Percentiles rank a stretch among this genome's conserved stretches.
These are phyloP conservation scores for Fusarium beomiforme DNA, from an alignment of 2,329 filamentous ascomycete species.

Conservation along the genomic window DNA sequence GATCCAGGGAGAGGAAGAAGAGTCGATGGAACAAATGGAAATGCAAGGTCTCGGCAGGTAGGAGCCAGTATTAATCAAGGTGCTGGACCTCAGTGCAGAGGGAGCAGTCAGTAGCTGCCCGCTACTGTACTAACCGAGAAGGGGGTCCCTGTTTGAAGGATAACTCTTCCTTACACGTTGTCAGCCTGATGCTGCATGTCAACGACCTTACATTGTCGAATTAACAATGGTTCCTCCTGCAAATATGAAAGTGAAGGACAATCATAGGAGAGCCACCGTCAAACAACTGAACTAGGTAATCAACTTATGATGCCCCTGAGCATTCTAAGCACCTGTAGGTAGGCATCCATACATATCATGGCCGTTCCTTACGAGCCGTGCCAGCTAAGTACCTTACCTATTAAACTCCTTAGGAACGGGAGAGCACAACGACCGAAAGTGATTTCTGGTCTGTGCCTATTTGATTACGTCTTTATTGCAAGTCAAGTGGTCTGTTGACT, in stretches of 20 bases:
- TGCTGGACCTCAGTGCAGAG: background rate
- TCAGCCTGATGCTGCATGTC: background rate
- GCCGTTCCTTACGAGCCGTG: background rate
- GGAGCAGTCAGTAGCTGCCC: background rate
- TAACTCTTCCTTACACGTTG: background rate
- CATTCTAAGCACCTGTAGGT: slow-evolving; percentile 23
- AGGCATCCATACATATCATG: slow-evolving; percentile 5
- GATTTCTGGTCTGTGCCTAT: slow-evolving; percentile 31
- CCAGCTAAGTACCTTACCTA: background rate
- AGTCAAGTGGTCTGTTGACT: slow-evolving; percentile 1
- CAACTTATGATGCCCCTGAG: slow-evolving; percentile 23
- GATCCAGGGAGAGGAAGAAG: background rate
- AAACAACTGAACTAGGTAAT: slow-evolving; percentile 11
- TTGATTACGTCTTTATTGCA: slow-evolving; percentile 27
- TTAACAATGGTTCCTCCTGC: slow-evolving; percentile 1
- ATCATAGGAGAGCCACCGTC: slow-evolving; percentile 14
- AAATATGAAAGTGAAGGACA: slow-evolving; percentile 6
- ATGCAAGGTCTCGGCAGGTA: background rate
- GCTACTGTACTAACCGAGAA: slow-evolving; percentile 8
- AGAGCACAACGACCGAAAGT: slow-evolving; percentile 10
- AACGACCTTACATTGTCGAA: slow-evolving; percentile 14
- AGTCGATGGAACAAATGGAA: background rate
- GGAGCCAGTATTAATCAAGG: background rate
- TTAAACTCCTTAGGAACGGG: slow-evolving; percentile 11
- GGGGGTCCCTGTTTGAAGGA: background rate